Conservation (phyloP, 768 basidiomycete genomes). For the Heimioporus sp. region DNA sequence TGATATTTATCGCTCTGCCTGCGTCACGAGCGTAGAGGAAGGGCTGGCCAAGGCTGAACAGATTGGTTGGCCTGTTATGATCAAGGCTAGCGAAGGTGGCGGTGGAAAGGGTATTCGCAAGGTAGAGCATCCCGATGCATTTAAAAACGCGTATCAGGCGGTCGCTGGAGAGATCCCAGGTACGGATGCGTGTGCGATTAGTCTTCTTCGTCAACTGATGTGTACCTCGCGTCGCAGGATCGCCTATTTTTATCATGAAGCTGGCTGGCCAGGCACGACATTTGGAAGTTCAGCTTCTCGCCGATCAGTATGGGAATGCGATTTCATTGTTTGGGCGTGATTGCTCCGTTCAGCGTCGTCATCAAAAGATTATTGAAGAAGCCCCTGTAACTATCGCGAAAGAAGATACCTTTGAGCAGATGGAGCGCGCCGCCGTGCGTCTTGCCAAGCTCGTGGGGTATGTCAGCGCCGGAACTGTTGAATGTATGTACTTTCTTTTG, state of each 20-base stretch:
- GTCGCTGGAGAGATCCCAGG: slow-evolving; percentile 97
- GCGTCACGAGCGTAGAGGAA: slow-evolving; percentile 84
- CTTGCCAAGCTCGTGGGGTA: slow-evolving; percentile 99
- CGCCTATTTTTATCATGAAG: slow-evolving; percentile 99
- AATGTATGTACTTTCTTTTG: slow-evolving; percentile 54
- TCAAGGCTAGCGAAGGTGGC: slow-evolving; percentile 98
- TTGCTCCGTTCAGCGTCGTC: slow-evolving; percentile 98
- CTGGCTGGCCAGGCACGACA: slow-evolving; percentile 97
- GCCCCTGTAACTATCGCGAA: slow-evolving; percentile 98
- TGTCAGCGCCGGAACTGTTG: slow-evolving; percentile 97
- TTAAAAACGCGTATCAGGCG: slow-evolving; percentile 93
- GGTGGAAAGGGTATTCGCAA: slow-evolving; percentile 99
- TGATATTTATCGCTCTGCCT: slow-evolving; percentile 83
- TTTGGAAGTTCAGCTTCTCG: slow-evolving; percentile 95
- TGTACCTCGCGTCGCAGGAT: slow-evolving; percentile 52
- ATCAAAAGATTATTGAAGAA: slow-evolving; percentile 99
- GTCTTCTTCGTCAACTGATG: not conserved
- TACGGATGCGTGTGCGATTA: slow-evolving; percentile 32
- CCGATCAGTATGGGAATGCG: slow-evolving; percentile 98
- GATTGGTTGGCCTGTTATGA: slow-evolving; percentile 98
- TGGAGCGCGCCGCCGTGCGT: slow-evolving; percentile 99
- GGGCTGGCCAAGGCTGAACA: slow-evolving; percentile 79
- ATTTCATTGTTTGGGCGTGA: slow-evolving; percentile 99
- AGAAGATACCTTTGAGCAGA: slow-evolving; percentile 88
- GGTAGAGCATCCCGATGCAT: slow-evolving; percentile 81